phyloP scores from a whole-genome alignment of 2,329 filamentous ascomycete genomes.

The Microcyclospora pomicola region DNA sequence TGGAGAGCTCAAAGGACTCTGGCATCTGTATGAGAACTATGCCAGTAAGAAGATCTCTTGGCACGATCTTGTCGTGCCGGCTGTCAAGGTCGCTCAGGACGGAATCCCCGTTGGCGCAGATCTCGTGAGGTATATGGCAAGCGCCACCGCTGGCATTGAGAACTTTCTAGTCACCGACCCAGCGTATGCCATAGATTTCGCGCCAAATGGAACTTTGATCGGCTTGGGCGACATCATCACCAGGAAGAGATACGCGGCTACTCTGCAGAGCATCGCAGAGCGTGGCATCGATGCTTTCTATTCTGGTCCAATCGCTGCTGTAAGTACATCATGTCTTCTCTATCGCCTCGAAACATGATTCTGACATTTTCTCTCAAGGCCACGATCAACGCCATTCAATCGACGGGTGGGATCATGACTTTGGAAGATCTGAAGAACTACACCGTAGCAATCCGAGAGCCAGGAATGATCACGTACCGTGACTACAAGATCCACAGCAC shows the following conservation, averaged over 20 bases:
- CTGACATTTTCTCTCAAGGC: constrained; percentile 37
- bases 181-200: constrained; percentile 78
- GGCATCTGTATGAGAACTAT: constrained; percentile 61
- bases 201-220: constrained; percentile 62
- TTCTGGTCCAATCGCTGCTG: constrained; percentile 33
- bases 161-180: constrained; percentile 64
- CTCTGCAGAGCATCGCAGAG: constrained; percentile 62
- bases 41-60: constrained; percentile 36
- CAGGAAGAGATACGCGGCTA: constrained; percentile 64
- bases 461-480: constrained; percentile 41
- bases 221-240: constrained; percentile 65
- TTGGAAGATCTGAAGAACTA: constrained; percentile 65
- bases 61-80: constrained; percentile 56
- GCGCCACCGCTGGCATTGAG: constrained; percentile 32
- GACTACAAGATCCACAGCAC: constrained; percentile 57
- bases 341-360: no score
- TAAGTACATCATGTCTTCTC: no score
- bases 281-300: constrained; percentile 48
- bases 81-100: constrained; percentile 57
- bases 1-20: constrained; percentile 63
- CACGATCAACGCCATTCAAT: constrained; percentile 55
- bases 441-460: constrained; percentile 47
- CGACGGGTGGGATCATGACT: constrained; percentile 71
- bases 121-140: constrained; percentile 57
- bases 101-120: constrained; percentile 66